A percentile compares a stretch with the other conserved stretches of the same genome.
Conservation (phyloP, 192 early-diverging fungal genomes). For the Jimgerdemannia flammicorona region DNA sequence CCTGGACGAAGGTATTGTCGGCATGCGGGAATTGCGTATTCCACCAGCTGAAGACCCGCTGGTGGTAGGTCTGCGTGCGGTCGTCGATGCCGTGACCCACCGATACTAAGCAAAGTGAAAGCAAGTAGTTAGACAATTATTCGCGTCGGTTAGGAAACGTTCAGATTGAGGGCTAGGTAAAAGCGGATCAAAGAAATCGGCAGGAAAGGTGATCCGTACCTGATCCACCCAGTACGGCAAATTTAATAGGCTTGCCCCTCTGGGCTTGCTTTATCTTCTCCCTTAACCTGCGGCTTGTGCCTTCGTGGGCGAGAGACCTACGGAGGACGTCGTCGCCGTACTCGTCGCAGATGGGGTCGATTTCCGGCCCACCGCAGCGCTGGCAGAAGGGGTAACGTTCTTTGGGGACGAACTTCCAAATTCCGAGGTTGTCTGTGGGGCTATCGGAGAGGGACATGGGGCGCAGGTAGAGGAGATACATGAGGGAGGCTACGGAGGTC, state of each 20-base stretch:
- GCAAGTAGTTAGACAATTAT: too few species aligned
- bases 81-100: constrained; percentile 11
- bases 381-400: not conserved
- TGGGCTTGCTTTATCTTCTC: constrained; percentile 8
- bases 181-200: too few species aligned
- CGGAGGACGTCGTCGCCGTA: constrained; percentile 12
- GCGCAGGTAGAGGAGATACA: not conserved
- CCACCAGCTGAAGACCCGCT: constrained; percentile 14
- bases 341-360: constrained; percentile 1
- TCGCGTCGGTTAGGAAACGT: too few species aligned
- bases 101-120: not conserved
- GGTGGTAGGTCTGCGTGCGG: constrained; percentile 8
- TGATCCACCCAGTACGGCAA: constrained; percentile 12
- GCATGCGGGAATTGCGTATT: constrained; percentile 10
- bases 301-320: constrained; percentile 10
- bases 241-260: constrained; percentile 7
- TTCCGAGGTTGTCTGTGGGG: not conserved
- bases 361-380: not conserved
- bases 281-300: not conserved
- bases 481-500: not conserved
- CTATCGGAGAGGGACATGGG: too few species aligned
- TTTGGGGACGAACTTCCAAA: not conserved
- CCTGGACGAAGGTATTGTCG: constrained; percentile 7
- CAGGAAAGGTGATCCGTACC: not conserved
- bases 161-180: too few species aligned